Base-by-base conservation (phyloP, 257 asterid genomes). In the Thymus quinquecostatus region DNA sequence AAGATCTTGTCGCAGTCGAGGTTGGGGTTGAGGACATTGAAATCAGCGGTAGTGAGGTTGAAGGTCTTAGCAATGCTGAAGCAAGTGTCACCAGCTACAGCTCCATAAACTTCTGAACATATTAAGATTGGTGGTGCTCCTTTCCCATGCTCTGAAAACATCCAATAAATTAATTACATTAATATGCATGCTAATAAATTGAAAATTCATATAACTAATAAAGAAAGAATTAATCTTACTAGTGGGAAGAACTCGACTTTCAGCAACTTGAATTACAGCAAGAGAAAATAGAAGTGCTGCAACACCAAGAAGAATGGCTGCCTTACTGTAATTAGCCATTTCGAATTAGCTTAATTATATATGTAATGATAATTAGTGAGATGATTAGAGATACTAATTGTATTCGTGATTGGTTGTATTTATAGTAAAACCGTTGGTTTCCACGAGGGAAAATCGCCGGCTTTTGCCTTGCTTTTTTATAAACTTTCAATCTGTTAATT, bases 161-260 rank as follows among this genome's bases (percentile, higher is more conserved):
- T 58, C 27, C 27, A 12, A 32, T 9, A 11, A 0, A 27, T 29
- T 3, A 8, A 55, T 27, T 3, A 8, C 27, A 55, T 8, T 0
- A 55, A 28, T 28, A 8, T 29, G 12, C 12, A 30, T 29, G 1
- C 13, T 10, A 33, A 36, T 13, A 12, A 59, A 27, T 10, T 10
- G 0, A 45, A 5, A 51, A 11, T 6, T 14, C 9, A 10, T 9
- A 61, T 14, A 9, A 40, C 21, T 21, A 3, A 4, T 21, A 38
- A 38, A 6, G 21, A 21, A 21, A 21, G 21, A 21, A 21, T 21
- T 21, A 21, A 9, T 62, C 64, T 50, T 62, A 72, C 76, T 40
- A 12, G 53, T 62, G 48, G 70, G 70, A 62, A 72, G 76, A 45
- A 72, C 76, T 12, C 76, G 76, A 29, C 76, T 38, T 62, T 72